Percentiles rank a stretch among this genome's conserved stretches.
phyloP scores from a whole-genome alignment of 2,329 filamentous ascomycete species.

The Chrysoporthe austroafricana region DNA sequence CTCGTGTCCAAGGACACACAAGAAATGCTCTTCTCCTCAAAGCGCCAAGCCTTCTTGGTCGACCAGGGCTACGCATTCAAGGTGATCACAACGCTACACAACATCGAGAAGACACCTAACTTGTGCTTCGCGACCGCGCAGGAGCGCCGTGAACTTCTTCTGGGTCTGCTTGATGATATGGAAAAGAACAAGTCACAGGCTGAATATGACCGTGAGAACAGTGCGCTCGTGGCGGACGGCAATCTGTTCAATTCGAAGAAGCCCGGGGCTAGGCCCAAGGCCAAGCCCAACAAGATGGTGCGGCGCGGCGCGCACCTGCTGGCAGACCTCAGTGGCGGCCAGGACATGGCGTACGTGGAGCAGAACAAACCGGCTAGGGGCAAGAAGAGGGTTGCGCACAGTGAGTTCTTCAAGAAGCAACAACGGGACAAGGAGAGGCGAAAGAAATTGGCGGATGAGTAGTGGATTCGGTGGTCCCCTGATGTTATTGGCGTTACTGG shows the following conservation, averaged over 20 bases:
- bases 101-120: constrained; percentile 81
- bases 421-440: constrained; percentile 63
- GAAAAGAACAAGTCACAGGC: constrained; percentile 50
- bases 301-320: constrained; percentile 83
- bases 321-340: constrained; percentile 84
- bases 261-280: constrained; percentile 28
- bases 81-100: constrained; percentile 93
- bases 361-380: constrained; percentile 75
- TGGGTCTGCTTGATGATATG: constrained; percentile 87
- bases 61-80: constrained; percentile 99
- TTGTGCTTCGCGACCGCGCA: constrained; percentile 79
- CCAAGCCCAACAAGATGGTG: constrained; percentile 57
- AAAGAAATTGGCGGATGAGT: constrained; percentile 35
- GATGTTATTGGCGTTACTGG: background rate
- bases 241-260: constrained; percentile 45
- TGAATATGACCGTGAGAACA: constrained; percentile 34
- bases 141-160: constrained; percentile 83
- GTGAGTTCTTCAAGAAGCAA: constrained; percentile 68
- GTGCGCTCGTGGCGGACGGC: constrained; percentile 38
- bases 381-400: constrained; percentile 60
- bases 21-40: constrained; percentile 97
- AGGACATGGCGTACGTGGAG: constrained; percentile 96
- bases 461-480: no score
- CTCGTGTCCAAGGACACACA: constrained; percentile 96
- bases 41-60: constrained; percentile 94